Conservation (phyloP, 331 rosid species). For the Malus hybrid region DNA sequence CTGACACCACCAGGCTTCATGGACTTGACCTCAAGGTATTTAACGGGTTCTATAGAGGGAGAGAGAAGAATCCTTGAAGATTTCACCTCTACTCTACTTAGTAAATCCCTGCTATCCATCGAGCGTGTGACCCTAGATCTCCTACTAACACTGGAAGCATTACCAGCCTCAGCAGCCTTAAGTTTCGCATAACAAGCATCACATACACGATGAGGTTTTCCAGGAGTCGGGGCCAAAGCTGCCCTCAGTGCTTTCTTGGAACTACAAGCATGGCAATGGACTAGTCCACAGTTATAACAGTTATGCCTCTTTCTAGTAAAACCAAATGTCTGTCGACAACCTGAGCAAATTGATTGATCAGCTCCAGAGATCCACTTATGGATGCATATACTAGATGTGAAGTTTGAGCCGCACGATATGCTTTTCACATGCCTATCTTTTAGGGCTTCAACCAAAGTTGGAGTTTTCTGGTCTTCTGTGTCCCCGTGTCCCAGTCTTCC, state of each 20-base stretch:
- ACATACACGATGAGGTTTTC: slow-evolving; percentile 94
- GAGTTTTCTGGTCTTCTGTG: slow-evolving; percentile 48
- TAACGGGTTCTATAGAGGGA: slow-evolving; percentile 53
- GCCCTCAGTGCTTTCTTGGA: slow-evolving; percentile 77
- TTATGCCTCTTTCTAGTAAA: slow-evolving; percentile 91
- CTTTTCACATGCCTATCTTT: slow-evolving; percentile 76
- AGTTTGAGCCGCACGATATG: slow-evolving; percentile 75
- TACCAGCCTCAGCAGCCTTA: slow-evolving; percentile 45
- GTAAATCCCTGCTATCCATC: slow-evolving; percentile 39
- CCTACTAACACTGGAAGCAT: slow-evolving; percentile 25
- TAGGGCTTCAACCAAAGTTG: slow-evolving; percentile 78
- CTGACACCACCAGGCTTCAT: slow-evolving; percentile 27
- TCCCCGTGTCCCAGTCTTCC: slow-evolving; percentile 97
- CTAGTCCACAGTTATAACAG: slow-evolving; percentile 88
- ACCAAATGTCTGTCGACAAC: slow-evolving; percentile 91
- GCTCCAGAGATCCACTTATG: slow-evolving; percentile 94
- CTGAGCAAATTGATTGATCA: slow-evolving; percentile 87
- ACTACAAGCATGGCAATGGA: slow-evolving; percentile 88
- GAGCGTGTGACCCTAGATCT: slow-evolving; percentile 39
- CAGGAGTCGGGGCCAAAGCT: slow-evolving; percentile 89
- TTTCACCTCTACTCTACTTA: slow-evolving; percentile 40
- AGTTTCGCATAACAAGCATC: slow-evolving; percentile 76
- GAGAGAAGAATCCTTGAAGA: slow-evolving; percentile 55
- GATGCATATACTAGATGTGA: slow-evolving; percentile 74
- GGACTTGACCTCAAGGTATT: slow-evolving; percentile 48